Evolutionary conservation across 176 grass and related monocot genomes (phyloP).

Genomic region (Carex cristatella): DNA sequence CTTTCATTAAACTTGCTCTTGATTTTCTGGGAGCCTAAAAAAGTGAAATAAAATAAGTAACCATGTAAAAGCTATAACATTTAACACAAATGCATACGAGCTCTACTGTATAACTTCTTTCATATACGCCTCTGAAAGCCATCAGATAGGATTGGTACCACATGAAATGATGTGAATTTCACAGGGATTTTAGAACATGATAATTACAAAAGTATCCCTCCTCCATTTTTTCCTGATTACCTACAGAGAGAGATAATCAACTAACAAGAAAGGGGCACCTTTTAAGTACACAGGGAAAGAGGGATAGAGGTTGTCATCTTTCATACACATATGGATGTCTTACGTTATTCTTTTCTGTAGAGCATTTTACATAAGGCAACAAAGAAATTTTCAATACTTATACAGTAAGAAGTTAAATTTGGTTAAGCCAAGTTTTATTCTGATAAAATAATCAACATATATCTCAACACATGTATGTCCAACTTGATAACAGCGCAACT

Average conservation of each 20-base stretch:
- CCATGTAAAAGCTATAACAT: background rate
- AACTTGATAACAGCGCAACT: background rate
- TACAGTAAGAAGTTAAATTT: background rate
- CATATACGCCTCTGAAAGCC: background rate
- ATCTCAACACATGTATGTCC: constrained; percentile 15
- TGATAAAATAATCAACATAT: constrained; percentile 20
- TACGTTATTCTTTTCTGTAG: background rate
- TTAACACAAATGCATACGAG: background rate
- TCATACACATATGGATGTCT: background rate
- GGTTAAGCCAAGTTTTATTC: background rate
- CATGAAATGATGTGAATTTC: background rate
- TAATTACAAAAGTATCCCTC: background rate
- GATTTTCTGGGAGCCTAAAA: constrained; percentile 84
- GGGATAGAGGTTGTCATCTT: background rate
- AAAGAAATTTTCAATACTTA: background rate
- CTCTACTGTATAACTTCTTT: background rate
- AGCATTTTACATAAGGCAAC: background rate
- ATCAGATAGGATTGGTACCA: background rate
- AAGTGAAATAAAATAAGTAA: background rate
- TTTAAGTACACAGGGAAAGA: background rate
- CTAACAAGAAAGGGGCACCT: background rate
- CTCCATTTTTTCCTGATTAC: background rate
- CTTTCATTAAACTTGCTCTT: constrained; percentile 97
- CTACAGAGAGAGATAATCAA: background rate
- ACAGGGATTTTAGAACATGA: background rate